phyloP scores from a whole-genome alignment of 2,329 filamentous ascomycete species.

The Leptographium lundbergii region DNA sequence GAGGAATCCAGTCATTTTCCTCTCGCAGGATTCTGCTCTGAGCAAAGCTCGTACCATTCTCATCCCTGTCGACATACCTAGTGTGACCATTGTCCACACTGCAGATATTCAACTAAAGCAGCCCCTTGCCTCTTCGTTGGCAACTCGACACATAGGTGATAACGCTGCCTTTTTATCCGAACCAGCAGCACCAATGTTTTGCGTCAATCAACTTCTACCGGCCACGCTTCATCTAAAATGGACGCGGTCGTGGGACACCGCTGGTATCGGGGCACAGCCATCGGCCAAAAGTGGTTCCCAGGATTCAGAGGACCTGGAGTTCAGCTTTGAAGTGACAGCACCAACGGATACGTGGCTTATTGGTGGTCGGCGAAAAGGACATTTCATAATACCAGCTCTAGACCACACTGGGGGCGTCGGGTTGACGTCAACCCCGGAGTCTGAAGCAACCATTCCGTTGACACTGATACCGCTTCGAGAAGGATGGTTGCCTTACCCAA shows the following conservation, averaged over 20 bases:
- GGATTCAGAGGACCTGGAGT: constrained; percentile 45
- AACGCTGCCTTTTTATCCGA: constrained; percentile 14
- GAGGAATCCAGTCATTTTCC: constrained; percentile 19
- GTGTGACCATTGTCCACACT: constrained; percentile 71
- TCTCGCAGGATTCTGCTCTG: constrained; percentile 20
- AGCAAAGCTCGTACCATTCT: constrained; percentile 50
- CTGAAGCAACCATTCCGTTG: constrained; percentile 49
- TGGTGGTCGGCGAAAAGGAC: constrained; percentile 66
- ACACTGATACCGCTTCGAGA: constrained; percentile 69
- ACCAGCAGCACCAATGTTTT: constrained; percentile 29
- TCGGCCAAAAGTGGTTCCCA: neutral
- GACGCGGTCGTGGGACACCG: constrained; percentile 50
- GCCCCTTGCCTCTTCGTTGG: constrained; percentile 3
- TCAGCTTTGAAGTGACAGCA: constrained; percentile 71
- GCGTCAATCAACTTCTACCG: constrained; percentile 51
- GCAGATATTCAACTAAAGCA: constrained; percentile 47
- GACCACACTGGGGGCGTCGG: constrained; percentile 9
- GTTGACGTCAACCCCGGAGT: constrained; percentile 29
- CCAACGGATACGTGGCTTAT: constrained; percentile 71
- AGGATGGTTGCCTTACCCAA: constrained; percentile 66
- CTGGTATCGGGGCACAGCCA: constrained; percentile 18
- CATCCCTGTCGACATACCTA: constrained; percentile 83
- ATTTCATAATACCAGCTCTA: constrained; percentile 49
- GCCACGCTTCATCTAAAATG: constrained; percentile 50
- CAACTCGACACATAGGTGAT: neutral